Base-by-base conservation (phyloP, 1,284 basidiomycete genomes). In the Leccinum pachyderme region DNA sequence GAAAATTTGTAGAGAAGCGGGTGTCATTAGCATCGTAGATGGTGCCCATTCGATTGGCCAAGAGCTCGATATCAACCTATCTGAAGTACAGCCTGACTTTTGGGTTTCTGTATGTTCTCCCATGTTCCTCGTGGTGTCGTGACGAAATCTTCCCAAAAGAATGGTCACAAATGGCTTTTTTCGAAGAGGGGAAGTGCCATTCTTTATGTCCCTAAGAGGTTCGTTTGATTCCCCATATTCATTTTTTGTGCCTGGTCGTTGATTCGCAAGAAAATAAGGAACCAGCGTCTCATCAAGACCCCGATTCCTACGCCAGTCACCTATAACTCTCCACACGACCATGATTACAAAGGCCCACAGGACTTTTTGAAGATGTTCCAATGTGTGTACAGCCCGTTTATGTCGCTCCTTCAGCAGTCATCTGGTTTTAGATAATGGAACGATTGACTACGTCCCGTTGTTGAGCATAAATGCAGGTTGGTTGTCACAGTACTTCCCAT, bases 131-230 rank as follows among this genome's bases (percentile, higher is more conserved):
- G 44, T 25, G 29, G n/a, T 25, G 27, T 51, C 6, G 45, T 54
- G 45, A 35, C 53, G 8, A 27, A 31, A 7, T 52, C 7, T 33
- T 29, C 3, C 41, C 2, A 2, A 28, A 54, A 86, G 81, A 93
- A 92, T 66, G 87, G 86, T 61, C 89, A 93, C 74, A 95, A 94
- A 69, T 94, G 93, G 93, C 72, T 94, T 3, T 84, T 75, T 60
- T 81, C 83, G 5, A 91, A 91, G 67, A 80, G 92, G 8, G 78
- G 82, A 8, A 84, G 81, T 51, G 87, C 91, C 0, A 74, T 89
- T 12, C 73, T 95, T 27, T 95, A 95, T 69, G 85, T 91, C 2
- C 87, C 93, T 0, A 79, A 81, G 61, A 76, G 89, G 90, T 89
- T 55, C 47, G 76, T 61, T 41, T 3, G 11, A 18, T 11, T 41